Evolutionary conservation across 805 yeast genomes (phyloP).

Genomic region (Schizosaccharomyces cryophilus): DNA sequence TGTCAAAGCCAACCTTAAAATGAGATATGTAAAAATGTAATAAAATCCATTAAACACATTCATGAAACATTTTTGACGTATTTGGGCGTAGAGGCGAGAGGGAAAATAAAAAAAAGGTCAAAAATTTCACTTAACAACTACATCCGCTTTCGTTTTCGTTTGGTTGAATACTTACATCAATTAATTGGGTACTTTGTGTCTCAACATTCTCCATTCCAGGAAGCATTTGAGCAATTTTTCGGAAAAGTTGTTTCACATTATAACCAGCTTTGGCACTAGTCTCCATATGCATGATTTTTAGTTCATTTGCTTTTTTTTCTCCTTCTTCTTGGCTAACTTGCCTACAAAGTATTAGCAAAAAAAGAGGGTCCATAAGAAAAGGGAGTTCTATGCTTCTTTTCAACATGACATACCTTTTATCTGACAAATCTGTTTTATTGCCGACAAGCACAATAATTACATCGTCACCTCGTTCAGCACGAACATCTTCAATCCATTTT

Average conservation of each 20-base stretch:
- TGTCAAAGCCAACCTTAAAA: no score
- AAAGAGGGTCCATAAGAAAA: not conserved
- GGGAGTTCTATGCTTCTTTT: not conserved
- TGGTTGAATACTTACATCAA: not conserved
- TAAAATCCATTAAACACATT: no score
- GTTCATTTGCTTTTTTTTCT: conserved; percentile 46
- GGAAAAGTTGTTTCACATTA: conserved; percentile 72
- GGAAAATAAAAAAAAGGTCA: no score
- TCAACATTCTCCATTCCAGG: conserved; percentile 41
- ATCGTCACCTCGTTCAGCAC: conserved; percentile 71
- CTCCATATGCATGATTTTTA: conserved; percentile 67
- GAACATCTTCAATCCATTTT: conserved; percentile 84
- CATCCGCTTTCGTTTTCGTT: not conserved
- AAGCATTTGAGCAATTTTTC: conserved; percentile 68
- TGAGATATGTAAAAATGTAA: no score
- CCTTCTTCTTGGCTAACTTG: conserved; percentile 79
- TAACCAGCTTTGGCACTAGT: conserved; percentile 89
- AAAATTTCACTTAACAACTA: conserved; percentile 27
- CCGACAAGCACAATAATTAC: conserved; percentile 82
- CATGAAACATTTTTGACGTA: no score
- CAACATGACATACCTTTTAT: not conserved
- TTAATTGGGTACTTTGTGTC: not conserved
- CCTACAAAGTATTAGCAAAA: conserved; percentile 13
- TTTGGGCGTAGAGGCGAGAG: no score
- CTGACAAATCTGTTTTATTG: conserved; percentile 31